A percentile compares a stretch with the other conserved stretches of the same genome.
Conservation (phyloP, 1,139 yeast genomes). For the Candida pseudoviswanathii region DNA sequence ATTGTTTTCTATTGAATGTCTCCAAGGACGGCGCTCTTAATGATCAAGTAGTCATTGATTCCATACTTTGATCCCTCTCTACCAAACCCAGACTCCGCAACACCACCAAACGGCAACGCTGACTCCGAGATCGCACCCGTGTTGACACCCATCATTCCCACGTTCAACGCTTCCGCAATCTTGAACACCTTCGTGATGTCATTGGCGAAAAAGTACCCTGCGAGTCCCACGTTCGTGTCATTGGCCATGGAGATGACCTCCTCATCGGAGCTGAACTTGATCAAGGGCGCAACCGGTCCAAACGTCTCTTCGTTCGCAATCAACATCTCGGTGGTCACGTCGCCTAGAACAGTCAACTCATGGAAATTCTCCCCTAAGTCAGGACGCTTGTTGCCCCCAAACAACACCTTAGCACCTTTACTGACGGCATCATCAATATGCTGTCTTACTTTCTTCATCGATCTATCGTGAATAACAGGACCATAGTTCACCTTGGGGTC, state of each 20-base stretch:
- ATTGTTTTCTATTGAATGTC: constrained; percentile 13
- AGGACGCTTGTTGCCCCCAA: constrained; percentile 65
- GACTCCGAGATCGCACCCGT: constrained; percentile 49
- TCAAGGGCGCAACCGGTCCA: constrained; percentile 85
- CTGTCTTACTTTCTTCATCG: constrained; percentile 66
- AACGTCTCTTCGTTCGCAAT: constrained; percentile 80
- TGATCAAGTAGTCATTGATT: constrained; percentile 41
- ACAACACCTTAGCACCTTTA: constrained; percentile 68
- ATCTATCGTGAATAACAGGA: constrained; percentile 70
- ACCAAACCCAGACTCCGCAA: constrained; percentile 49
- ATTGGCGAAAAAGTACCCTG: constrained; percentile 46
- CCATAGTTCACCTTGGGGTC: constrained; percentile 73
- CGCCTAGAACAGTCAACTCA: constrained; percentile 70
- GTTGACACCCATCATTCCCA: constrained; percentile 52
- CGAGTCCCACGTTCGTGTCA: constrained; percentile 52
- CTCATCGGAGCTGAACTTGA: constrained; percentile 63
- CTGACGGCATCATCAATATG: constrained; percentile 75
- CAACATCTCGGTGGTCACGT: constrained; percentile 63
- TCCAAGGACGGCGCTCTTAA: constrained; percentile 31
- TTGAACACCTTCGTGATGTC: constrained; percentile 57
- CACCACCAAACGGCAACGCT: constrained; percentile 50
- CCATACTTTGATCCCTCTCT: constrained; percentile 52
- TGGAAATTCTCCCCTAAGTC: constrained; percentile 78
- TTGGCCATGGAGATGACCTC: constrained; percentile 75
- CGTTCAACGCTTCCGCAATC: constrained; percentile 44